phyloP scores from a whole-genome alignment of 2,329 filamentous ascomycete species.

The Ceratocystis variospora region DNA sequence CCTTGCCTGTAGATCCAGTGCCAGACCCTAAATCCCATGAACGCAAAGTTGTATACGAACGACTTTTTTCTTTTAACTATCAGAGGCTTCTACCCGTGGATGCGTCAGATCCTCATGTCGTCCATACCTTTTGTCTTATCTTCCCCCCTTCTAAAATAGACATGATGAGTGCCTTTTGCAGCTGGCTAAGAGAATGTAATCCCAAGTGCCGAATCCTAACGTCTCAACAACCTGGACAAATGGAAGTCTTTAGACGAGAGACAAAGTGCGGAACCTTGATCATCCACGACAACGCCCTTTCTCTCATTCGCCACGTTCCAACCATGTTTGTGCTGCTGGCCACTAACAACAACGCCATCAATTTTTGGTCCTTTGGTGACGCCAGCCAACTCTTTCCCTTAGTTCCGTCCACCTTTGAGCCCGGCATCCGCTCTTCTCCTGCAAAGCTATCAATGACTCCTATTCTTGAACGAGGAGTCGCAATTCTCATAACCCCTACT shows the following conservation, averaged over 20 bases:
- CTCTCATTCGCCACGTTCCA: constrained; percentile 30
- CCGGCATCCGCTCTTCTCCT: constrained; percentile 3
- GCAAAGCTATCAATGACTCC: constrained; percentile 23
- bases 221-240: constrained; percentile 32
- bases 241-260: constrained; percentile 32
- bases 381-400: constrained; percentile 22
- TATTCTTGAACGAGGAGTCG: constrained; percentile 26
- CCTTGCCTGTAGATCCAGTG: background rate
- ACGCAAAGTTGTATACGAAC: constrained; percentile 24
- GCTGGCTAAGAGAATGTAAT: constrained; percentile 33
- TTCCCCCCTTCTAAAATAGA: constrained; percentile 31
- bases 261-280: constrained; percentile 28
- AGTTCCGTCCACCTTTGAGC: constrained; percentile 18
- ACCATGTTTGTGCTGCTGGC: constrained; percentile 27
- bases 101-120: constrained; percentile 15
- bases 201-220: constrained; percentile 31
- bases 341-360: constrained; percentile 22
- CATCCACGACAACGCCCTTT: constrained; percentile 33
- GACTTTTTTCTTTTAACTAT: constrained; percentile 26
- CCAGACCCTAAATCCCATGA: background rate
- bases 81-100: constrained; percentile 23
- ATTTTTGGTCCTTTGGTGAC: constrained; percentile 32
- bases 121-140: constrained; percentile 34
- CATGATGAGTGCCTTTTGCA: constrained; percentile 29
- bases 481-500: constrained; percentile 31